Base-by-base conservation (phyloP, 257 asterid genomes). In the Ligustrum vulgare region DNA sequence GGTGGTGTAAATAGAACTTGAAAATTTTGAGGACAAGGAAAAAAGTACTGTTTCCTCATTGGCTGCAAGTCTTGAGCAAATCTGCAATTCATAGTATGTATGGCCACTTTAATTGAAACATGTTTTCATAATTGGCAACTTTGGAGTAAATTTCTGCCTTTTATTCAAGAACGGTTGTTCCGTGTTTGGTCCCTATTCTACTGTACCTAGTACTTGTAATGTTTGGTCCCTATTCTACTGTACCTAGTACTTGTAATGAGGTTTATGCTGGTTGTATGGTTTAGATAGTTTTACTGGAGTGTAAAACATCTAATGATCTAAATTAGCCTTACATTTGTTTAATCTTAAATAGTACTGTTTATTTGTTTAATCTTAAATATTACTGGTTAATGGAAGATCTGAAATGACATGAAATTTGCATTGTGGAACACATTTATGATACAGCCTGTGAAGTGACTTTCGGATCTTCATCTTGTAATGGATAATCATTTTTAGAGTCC, bases 381-480 rank as follows among this genome's bases (percentile, higher is more conserved):
- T 60, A 11, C 35, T 60, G 33, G 7, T 23, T 31, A 63, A 35
- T 54, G 47, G n/a, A 62, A 34, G 69, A 43, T 49, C 68, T 62
- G 33, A 68, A 41, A 43, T 43, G 9, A 34, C 23, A 43, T 51
- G 28, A 54, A 39, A 20, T 45, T 69, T 70, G 28, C 20, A 28
- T 56, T 58, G 49, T 58, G 63, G 69, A 69, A 58, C 72, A 49
- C 37, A 36, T 39, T 10, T 58, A 6, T n/a, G 63, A 49, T 31
- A 13, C 6, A 56, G 56, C 65, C 43, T 67, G 68, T 51, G 81
- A 51, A 66, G 69, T 16, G 73, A 49, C 34, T 33, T 67, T 67
- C 0, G 20, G 41, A 49, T 18, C 22, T 16, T 71, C 51, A 6
- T 10, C 41, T 3, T 47, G 16, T 11, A 56, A 67, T 25, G 25